Base-by-base conservation (phyloP, 176 grass and related monocot species). In the Zizania latifolia region DNA sequence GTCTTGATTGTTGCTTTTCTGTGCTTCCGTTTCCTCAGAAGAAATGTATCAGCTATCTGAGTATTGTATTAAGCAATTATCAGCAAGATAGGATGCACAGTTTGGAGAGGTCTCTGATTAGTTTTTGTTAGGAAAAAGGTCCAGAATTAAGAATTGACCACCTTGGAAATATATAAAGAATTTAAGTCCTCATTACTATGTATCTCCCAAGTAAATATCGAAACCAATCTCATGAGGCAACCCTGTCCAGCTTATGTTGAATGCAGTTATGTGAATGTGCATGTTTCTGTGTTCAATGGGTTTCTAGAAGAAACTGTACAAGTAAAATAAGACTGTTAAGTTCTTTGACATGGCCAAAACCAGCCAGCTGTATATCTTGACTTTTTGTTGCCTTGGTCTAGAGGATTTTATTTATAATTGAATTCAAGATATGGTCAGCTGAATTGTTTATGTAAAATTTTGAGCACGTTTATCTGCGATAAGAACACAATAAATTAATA, bases 351-450 rank as follows among this genome's bases (percentile, higher is more conserved):
- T 53, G 33, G 11, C 7, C 19, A 39, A 40, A 73, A 6, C 33
- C 44, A 55, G 24, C 16, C 43, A 40, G 14, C 36, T 14, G 10
- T 62, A 23, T 9, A 51, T 71, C 30, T 21, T 72, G 58, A 63
- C 33, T 6, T 40, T 64, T 23, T 33, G 48, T 7, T 34, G 35
- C 13, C 38, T 34, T 19, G 60, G 24, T 75, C 6, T 41, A 26
- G 44, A 55, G 71, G 13, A 64, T 26, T 65, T 45, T 71, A 61
- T 4, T 81, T 40, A n/a, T n/a, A 14, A n/a, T 23, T 41, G 35
- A 53, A 61, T 83, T 83, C 19, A 11, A 62, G 61, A 22, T 62
- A 31, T 70, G 28, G 61, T 74, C 61, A 61, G 19, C 61, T 34
- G 5, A 67, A 41, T 74, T 29, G 35, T n/a, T n/a, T n/a, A n/a